Evolutionary conservation across 2,329 filamentous ascomycete species (phyloP).

Genomic region (Penicillium sp.): DNA sequence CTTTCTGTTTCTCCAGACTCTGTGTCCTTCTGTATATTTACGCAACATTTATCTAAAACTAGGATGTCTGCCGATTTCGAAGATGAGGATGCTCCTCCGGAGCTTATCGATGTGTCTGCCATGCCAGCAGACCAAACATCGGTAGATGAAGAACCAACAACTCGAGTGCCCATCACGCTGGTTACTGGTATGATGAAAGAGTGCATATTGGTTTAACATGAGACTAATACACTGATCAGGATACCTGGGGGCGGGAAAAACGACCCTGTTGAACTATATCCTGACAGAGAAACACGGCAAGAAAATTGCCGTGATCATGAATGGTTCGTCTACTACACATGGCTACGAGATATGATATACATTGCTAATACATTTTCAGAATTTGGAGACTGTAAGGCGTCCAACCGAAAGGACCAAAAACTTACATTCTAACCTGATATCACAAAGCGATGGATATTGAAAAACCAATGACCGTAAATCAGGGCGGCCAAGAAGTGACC

Average conservation of each 20-base stretch:
- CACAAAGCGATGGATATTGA: conserved; percentile 76
- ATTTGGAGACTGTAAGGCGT: conserved; percentile 65
- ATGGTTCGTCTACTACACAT: conserved; percentile 48
- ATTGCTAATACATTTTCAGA: conserved; percentile 43
- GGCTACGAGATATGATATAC: neutral
- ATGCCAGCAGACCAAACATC: conserved; percentile 21
- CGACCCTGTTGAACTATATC: conserved; percentile 90
- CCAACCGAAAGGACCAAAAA: neutral
- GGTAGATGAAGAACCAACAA: conserved; percentile 20
- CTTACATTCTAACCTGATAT: conserved; percentile 1
- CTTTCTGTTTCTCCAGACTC: neutral
- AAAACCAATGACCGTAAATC: conserved; percentile 84
- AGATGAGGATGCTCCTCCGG: conserved; percentile 40
- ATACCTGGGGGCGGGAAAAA: conserved; percentile 92
- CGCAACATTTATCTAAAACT: neutral
- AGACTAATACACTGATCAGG: conserved; percentile 44
- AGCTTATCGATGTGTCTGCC: conserved; percentile 35
- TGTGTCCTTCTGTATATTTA: neutral
- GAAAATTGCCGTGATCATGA: conserved; percentile 95
- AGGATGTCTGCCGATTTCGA: conserved; percentile 23
- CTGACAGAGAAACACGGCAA: conserved; percentile 91
- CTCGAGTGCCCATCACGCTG: conserved; percentile 44
- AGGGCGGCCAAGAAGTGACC: conserved; percentile 70
- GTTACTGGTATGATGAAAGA: conserved; percentile 37
- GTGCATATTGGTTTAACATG: neutral